A percentile compares a stretch with the other conserved stretches of the same genome.
Evolutionary conservation across 164 flowering plant genomes (phyloP).

Genomic region (Aristolochia californica): DNA sequence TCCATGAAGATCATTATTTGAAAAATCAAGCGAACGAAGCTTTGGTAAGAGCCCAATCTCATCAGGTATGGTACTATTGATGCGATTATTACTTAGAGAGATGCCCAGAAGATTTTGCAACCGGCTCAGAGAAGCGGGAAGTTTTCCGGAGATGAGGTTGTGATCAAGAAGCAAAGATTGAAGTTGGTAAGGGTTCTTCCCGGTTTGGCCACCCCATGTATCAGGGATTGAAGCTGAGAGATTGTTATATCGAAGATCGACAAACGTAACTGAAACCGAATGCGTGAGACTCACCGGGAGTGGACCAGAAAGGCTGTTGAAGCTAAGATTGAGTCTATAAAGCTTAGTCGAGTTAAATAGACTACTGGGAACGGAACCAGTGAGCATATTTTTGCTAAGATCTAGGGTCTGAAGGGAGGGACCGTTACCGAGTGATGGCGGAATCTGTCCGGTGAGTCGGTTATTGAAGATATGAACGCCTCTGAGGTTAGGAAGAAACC

Average conservation of each 20-base stretch:
- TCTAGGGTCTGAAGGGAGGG: slow-evolving; percentile 59
- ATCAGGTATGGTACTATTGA: slow-evolving; percentile 48
- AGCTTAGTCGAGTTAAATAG: slow-evolving; percentile 50
- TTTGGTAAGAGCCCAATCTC: slow-evolving; percentile 36
- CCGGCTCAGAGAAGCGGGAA: slow-evolving; percentile 45
- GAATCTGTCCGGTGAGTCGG: slow-evolving; percentile 68
- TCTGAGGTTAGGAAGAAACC: slow-evolving; percentile 60
- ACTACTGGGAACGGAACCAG: slow-evolving; percentile 55
- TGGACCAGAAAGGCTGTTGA: slow-evolving; percentile 50
- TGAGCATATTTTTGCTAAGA: slow-evolving; percentile 59
- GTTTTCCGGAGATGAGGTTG: slow-evolving; percentile 40
- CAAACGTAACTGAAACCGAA: slow-evolving; percentile 44
- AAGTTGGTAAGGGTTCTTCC: slow-evolving; percentile 22
- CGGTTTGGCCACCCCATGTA: slow-evolving; percentile 29
- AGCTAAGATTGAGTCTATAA: slow-evolving; percentile 67
- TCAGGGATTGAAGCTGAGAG: slow-evolving; percentile 69
- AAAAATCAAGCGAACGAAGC: slow-evolving; percentile 49
- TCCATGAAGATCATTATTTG: slow-evolving; percentile 49
- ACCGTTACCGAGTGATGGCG: slow-evolving; percentile 53
- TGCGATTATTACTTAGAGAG: slow-evolving; percentile 38
- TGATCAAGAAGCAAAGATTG: slow-evolving; percentile 43
- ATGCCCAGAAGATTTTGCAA: slow-evolving; percentile 38
- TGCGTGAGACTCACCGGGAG: slow-evolving; percentile 45
- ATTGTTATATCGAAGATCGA: slow-evolving; percentile 66
- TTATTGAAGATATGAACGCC: slow-evolving; percentile 81